phyloP scores from a whole-genome alignment of 73 alveolate genomes.

The Stentor coeruleus region DNA sequence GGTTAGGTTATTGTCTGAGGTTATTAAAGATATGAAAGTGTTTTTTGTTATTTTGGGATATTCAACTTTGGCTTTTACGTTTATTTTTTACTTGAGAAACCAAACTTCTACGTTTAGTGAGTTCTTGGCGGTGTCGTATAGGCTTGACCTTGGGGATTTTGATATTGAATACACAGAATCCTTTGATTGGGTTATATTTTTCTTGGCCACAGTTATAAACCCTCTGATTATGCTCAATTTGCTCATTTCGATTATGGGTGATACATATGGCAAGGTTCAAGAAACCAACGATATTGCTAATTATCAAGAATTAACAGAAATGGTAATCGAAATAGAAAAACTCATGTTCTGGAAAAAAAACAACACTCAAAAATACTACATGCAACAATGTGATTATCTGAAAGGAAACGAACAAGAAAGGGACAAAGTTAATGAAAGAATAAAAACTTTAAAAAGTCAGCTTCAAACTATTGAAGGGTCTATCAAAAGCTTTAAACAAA shows the following conservation, averaged over 20 bases:
- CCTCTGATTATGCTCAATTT: slow-evolving; percentile 34
- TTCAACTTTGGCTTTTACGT: slow-evolving; percentile 37
- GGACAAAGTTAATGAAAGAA: background rate
- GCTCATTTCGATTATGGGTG: slow-evolving; percentile 42
- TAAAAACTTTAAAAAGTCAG: background rate
- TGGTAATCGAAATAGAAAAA: slow-evolving; percentile 31
- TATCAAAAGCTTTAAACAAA: no score
- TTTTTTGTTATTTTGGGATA: slow-evolving; percentile 30
- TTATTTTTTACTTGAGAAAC: slow-evolving; percentile 24
- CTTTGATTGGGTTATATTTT: slow-evolving; percentile 28
- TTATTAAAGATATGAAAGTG: slow-evolving; percentile 34
- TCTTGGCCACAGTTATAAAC: slow-evolving; percentile 29
- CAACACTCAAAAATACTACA: background rate
- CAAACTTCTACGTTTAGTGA: background rate
- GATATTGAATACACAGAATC: slow-evolving; percentile 4
- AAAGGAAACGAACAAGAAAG: background rate
- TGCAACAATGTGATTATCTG: background rate
- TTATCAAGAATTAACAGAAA: slow-evolving; percentile 28
- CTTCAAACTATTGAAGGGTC: background rate
- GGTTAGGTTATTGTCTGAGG: slow-evolving; percentile 33
- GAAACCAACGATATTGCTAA: slow-evolving; percentile 21
- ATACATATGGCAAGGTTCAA: slow-evolving; percentile 35
- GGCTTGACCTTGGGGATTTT: slow-evolving; percentile 36
- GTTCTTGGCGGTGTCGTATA: slow-evolving; percentile 28
- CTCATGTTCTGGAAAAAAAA: slow-evolving; percentile 31